Conservation (phyloP, 2,329 filamentous ascomycete species). For the Apiospora saccharicola region DNA sequence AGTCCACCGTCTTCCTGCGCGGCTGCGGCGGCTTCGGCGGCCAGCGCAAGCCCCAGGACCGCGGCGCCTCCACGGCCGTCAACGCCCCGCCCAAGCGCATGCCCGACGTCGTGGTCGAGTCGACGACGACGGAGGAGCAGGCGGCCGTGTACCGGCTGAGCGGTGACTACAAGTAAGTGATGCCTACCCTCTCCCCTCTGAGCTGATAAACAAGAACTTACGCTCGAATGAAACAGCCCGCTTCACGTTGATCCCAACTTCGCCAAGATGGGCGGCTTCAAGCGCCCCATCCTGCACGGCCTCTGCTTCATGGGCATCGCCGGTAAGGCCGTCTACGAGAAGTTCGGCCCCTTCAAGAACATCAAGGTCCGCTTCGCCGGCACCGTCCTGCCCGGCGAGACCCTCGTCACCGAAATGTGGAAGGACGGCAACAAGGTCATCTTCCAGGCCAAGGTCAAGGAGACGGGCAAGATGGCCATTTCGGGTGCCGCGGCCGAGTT, state of each 20-base stretch:
- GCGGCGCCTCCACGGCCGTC: slow-evolving; percentile 79
- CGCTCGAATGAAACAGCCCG: slow-evolving; percentile 56
- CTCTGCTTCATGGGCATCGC: slow-evolving; percentile 93
- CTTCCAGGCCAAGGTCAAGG: slow-evolving; percentile 89
- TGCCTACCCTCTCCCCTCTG: slow-evolving; percentile 34
- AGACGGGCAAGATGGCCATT: slow-evolving; percentile 91
- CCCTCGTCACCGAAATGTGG: slow-evolving; percentile 95
- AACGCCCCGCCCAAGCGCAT: slow-evolving; percentile 80
- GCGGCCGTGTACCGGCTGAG: slow-evolving; percentile 92
- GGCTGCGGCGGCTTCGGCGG: slow-evolving; percentile 92
- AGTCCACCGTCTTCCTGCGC: slow-evolving; percentile 90
- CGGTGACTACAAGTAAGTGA: slow-evolving; percentile 80
- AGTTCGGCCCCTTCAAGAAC: slow-evolving; percentile 84
- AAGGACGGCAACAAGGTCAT: slow-evolving; percentile 80
- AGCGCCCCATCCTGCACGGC: slow-evolving; percentile 93
- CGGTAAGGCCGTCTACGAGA: slow-evolving; percentile 87
- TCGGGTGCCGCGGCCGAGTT: slow-evolving; percentile 82
- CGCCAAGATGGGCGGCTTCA: slow-evolving; percentile 94
- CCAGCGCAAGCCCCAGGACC: slow-evolving; percentile 75
- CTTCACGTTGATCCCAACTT: slow-evolving; percentile 95
- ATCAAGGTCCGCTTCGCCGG: slow-evolving; percentile 93
- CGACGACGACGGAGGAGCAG: slow-evolving; percentile 87
- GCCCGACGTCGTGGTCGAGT: slow-evolving; percentile 84
- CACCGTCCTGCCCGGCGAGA: slow-evolving; percentile 85
- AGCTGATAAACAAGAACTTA: neutral